phyloP scores from a whole-genome alignment of 176 grass and related monocot species.

The Ananas comosus region DNA sequence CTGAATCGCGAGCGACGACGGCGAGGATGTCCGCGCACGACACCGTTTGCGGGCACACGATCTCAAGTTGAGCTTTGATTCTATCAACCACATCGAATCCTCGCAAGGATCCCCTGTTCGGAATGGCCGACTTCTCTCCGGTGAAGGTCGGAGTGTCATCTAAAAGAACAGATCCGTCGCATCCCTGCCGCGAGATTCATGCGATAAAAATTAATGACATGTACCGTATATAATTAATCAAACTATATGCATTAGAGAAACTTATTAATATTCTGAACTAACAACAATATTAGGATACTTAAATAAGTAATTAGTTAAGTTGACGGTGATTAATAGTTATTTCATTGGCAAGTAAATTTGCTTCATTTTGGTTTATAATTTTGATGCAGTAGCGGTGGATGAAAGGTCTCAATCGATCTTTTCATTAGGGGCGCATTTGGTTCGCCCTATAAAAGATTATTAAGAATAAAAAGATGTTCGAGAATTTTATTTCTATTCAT shows the following conservation, averaged over 20 bases:
- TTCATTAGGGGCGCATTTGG: no score
- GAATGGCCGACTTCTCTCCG: conserved; percentile 30
- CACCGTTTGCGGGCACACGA: conserved; percentile 46
- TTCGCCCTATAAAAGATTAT: no score
- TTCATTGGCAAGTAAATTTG: no score
- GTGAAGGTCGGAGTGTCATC: conserved; percentile 47
- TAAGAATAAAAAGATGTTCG: no score
- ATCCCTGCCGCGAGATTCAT: conserved; percentile 30
- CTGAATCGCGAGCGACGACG: conserved; percentile 54
- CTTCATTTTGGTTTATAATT: no score
- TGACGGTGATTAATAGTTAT: no score
- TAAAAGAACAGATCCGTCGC: conserved; percentile 52
- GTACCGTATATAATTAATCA: neutral
- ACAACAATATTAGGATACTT: no score
- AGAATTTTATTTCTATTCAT: no score
- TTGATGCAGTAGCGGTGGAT: no score
- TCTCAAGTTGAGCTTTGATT: conserved; percentile 57
- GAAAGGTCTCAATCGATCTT: no score
- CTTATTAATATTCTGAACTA: neutral
- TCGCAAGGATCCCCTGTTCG: conserved; percentile 42
- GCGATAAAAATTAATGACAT: neutral
- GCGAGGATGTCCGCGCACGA: conserved; percentile 76
- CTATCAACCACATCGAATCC: conserved; percentile 41
- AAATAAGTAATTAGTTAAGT: no score
- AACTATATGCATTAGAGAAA: neutral